Evolutionary conservation across 352 stramenopile genomes (phyloP), one percentile per base, ranked within the genome.

Genomic region (Phytophthora cryptogea): DNA sequence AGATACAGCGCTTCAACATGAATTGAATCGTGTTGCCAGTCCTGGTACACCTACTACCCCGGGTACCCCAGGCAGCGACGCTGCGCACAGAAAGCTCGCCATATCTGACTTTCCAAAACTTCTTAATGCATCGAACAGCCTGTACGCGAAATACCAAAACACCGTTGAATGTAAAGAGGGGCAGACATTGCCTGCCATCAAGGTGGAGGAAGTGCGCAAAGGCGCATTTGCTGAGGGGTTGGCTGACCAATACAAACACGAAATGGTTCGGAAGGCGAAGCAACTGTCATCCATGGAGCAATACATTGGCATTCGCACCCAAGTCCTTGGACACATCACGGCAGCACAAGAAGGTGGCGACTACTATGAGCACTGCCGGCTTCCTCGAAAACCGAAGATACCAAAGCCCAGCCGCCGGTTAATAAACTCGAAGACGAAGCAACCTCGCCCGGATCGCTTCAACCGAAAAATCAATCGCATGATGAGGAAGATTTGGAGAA

Each of bases 381-480:
- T 72, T 37, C 76, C 78, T 31, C 61, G 78, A 16, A 92, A 92
- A n/a, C 80, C 83, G 0, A 83, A 80, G 61, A 89, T 92, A 49
- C 83, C 83, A 16, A 90, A 89, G 46, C 70, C 72, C 1, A 61
- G 61, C 33, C 76, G 75, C 14, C 52, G 66, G 8, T 45, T 74
- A 17, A 11, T 80, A 37, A 78, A 58, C 17, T 64, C 64, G 11
- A 86, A 83, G 42, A 75, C 54, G 2, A 79, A 65, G n/a, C 72
- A 87, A 31, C 72, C 70, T 30, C 76, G 72, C 14, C 80, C 80
- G 0, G 83, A 88, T 26, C 76, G 82, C 30, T 88, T 95, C 54
- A 90, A 88, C 32, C 75, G 83, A n/a, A 83, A 84, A 57, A 90
- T 92, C 50, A 92, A 93, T 52, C 82, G 83, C 26, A 76, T 89